These are phyloP conservation scores for Wickerhamomyces chambardii DNA, from an alignment of 805 yeast genomes.

Conservation along the genomic window DNA sequence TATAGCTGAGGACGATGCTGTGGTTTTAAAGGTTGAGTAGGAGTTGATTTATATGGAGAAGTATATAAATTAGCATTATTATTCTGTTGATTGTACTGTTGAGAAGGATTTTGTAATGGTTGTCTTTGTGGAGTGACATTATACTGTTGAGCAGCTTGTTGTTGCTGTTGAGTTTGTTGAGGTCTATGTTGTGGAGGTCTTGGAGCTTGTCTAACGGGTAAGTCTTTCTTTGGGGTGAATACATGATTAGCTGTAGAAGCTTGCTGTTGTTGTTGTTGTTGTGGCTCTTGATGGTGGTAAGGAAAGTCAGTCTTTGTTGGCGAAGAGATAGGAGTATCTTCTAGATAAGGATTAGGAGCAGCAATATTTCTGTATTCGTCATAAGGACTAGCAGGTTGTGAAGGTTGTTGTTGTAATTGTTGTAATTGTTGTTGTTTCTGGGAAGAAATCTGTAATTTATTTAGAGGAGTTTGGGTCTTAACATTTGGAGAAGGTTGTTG, in stretches of 20 bases:
- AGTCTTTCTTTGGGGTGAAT: slow-evolving; percentile 6
- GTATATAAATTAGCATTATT: slow-evolving; percentile 2
- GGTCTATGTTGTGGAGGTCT: slow-evolving; percentile 18
- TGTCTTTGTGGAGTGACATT: not conserved
- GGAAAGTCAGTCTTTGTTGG: not conserved
- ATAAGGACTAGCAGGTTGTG: not conserved
- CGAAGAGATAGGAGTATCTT: not conserved
- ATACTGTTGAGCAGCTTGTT: not conserved
- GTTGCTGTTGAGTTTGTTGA: slow-evolving; percentile 8
- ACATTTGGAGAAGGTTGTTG: no score
- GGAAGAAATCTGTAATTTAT: no score
- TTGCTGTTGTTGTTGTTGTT: slow-evolving; percentile 4
- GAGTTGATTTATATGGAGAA: slow-evolving; percentile 5
- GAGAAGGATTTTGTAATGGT: slow-evolving; percentile 1
- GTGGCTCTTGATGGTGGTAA: slow-evolving; percentile 3
- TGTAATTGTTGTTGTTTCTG: no score
- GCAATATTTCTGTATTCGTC: not conserved
- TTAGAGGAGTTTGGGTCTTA: no score
- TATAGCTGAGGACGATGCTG: slow-evolving; percentile 1
- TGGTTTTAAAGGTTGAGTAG: not conserved
- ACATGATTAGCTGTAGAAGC: slow-evolving; percentile 1
- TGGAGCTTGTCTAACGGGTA: slow-evolving; percentile 19
- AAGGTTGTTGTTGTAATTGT: no score
- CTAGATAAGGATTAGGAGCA: slow-evolving; percentile 15
- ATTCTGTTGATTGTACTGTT: slow-evolving; percentile 4